A percentile compares a stretch with the other conserved stretches of the same genome.
These are phyloP conservation scores for Narthecium ossifragum DNA, from an alignment of 106 monocot genomes.

Conservation along the genomic window DNA sequence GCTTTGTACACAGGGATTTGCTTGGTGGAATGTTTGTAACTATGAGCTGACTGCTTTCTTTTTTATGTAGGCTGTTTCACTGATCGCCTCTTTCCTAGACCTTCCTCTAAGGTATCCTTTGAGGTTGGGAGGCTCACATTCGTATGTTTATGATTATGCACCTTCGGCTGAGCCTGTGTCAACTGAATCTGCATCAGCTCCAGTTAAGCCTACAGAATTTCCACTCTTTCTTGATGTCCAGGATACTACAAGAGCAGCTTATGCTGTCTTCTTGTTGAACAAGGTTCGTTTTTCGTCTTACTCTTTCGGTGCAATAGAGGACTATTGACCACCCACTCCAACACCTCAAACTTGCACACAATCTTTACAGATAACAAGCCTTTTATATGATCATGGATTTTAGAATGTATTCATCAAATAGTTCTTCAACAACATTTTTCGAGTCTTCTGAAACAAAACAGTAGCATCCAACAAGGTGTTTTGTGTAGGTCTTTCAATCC, in stretches of 20 bases:
- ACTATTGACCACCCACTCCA: too few relatives aligned
- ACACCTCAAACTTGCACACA: too few relatives aligned
- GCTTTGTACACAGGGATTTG: neutral
- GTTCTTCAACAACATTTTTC: too few relatives aligned
- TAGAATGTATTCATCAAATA: too few relatives aligned
- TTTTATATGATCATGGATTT: too few relatives aligned
- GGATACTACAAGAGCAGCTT: conserved; percentile 84
- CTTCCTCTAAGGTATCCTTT: conserved; percentile 77
- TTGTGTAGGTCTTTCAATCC: too few relatives aligned
- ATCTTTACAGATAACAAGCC: too few relatives aligned
- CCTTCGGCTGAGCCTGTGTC: conserved; percentile 49
- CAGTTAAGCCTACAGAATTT: conserved; percentile 55
- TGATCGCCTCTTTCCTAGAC: conserved; percentile 76
- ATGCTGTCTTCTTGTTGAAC: conserved; percentile 89
- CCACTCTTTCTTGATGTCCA: conserved; percentile 94
- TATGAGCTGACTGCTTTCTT: conserved; percentile 3
- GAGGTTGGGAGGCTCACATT: conserved; percentile 71
- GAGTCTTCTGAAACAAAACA: too few relatives aligned
- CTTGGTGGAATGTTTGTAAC: neutral
- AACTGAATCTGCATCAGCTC: conserved; percentile 28
- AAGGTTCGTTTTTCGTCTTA: conserved; percentile 47
- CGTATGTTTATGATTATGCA: conserved; percentile 75
- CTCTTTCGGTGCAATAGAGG: too few relatives aligned
- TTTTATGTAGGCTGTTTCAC: conserved; percentile 48
- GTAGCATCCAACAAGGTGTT: too few relatives aligned